Base-by-base conservation (phyloP, 441 rosid genomes). In the Raphanus hybrid region DNA sequence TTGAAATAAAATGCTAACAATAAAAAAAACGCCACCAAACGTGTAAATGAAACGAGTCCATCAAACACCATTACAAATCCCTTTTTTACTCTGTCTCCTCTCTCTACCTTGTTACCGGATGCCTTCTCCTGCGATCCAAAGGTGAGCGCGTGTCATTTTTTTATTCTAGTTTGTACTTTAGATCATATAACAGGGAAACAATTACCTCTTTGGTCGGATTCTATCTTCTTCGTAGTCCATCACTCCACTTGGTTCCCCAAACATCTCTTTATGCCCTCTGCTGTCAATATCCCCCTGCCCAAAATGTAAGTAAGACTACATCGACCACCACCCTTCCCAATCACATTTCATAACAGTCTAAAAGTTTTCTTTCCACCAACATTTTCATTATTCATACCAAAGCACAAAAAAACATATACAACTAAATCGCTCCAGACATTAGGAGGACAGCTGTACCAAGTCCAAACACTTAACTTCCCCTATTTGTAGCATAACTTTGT, bases 201-300 rank as follows among this genome's bases (percentile, higher is more conserved):
- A 37, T n/a, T 16, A 94, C 98, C 98, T 92, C 90, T 94, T 94
- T 54, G 97, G 89, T 52, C 98, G 89, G 88, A 86, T 88, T 69
- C 92, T 87, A 77, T 92, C 97, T 90, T 89, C 93, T 81, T 89
- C 96, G 32, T 80, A 88, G 67, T 94, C 97, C 98, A 94, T 94
- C 86, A 92, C 97, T 91, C 96, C 98, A 84, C 92, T 88, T 86
- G 94, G 83, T 87, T 92, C 97, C 90, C 93, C 87, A 89, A 82
- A 94, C 83, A 84, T 82, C 84, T 92, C 97, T 89, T 92, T 94
- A 55, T 90, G 89, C 89, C 92, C 97, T 88, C 93, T 86, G 91
- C 79, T 84, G 76, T 90, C 97, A 78, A 80, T 57, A 74, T 88
- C 93, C 62, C 85, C 97, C 98, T 90, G 92, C 32, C 98, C 97